These are phyloP conservation scores for Metschnikowia kofuensis DNA, from an alignment of 805 yeast species.

Conservation along the genomic window DNA sequence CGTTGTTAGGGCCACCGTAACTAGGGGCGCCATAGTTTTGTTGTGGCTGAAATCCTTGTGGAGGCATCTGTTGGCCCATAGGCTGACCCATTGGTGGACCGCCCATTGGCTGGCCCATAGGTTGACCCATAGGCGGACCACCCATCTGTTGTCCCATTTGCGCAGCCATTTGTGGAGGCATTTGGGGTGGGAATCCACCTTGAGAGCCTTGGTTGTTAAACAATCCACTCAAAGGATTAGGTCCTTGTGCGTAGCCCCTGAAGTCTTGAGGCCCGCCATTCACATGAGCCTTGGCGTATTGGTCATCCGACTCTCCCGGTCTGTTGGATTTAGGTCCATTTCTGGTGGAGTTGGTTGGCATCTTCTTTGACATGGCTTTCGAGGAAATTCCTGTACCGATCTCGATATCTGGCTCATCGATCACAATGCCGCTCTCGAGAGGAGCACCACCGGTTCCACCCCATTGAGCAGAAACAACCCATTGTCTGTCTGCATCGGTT, in stretches of 20 bases:
- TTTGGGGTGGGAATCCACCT: conserved; percentile 13
- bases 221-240: conserved; percentile 50
- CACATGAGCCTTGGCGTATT: conserved; percentile 35
- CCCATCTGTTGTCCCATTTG: not conserved
- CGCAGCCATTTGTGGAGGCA: conserved; percentile 6
- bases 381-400: conserved; percentile 93
- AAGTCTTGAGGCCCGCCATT: conserved; percentile 39
- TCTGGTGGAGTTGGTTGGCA: conserved; percentile 87
- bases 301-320: conserved; percentile 54
- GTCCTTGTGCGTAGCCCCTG: conserved; percentile 31
- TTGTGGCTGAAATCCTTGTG: conserved; percentile 13
- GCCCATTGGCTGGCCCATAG: conserved; percentile 4
- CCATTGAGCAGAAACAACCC: conserved; percentile 91
- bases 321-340: conserved; percentile 81
- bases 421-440: conserved; percentile 69
- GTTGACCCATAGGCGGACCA: not conserved
- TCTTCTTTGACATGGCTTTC: conserved; percentile 83
- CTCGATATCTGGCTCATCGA: conserved; percentile 98
- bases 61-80: conserved; percentile 1
- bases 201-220: conserved; percentile 28
- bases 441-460: conserved; percentile 96
- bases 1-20: conserved; percentile 18
- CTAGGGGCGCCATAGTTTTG: conserved; percentile 11
- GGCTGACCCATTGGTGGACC: conserved; percentile 4
- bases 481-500: conserved; percentile 89